Evolutionary conservation across 208 protist species (phyloP).

Genomic region (Acanthamoeba triangularis): DNA sequence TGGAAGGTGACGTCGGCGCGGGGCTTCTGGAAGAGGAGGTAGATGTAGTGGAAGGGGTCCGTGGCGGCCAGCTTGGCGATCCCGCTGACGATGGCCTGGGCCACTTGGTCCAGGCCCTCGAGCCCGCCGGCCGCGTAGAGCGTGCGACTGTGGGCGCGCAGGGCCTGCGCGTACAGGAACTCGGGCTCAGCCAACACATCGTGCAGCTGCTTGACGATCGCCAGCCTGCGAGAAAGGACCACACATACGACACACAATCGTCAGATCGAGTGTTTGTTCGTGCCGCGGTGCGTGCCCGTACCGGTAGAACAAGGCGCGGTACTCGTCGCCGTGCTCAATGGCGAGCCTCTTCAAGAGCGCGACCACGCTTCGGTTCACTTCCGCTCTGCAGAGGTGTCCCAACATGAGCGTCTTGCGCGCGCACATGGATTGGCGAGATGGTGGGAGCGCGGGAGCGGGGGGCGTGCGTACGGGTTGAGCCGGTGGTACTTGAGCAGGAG

Average conservation of each 20-base stretch:
- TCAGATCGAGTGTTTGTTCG: not conserved
- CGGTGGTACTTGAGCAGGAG: slow-evolving; percentile 46
- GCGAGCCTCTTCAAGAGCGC: slow-evolving; percentile 14
- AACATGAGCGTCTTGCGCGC: not conserved
- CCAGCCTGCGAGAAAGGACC: not conserved
- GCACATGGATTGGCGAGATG: not conserved
- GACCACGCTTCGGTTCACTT: slow-evolving; percentile 43
- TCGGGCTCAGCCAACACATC: slow-evolving; percentile 18
- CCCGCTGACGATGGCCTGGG: not conserved
- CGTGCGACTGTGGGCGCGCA: not conserved
- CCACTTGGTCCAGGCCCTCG: slow-evolving; percentile 24
- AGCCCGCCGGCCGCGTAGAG: not conserved
- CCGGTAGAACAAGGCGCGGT: slow-evolving; percentile 61
- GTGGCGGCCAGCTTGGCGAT: not conserved
- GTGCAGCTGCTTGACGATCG: slow-evolving; percentile 30
- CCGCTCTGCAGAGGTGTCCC: not conserved
- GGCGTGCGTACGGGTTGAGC: not conserved
- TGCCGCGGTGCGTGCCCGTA: not conserved
- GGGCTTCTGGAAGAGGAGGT: slow-evolving; percentile 30
- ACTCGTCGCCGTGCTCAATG: slow-evolving; percentile 59
- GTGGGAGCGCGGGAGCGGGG: not conserved
- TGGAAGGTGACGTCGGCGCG: slow-evolving; percentile 16
- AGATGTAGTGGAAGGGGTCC: slow-evolving; percentile 21
- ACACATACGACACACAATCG: not conserved
- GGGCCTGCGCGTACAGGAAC: slow-evolving; percentile 1